These are phyloP conservation scores for Pseudonitzschia delicatissima DNA, from an alignment of 108 stramenopile genomes.

Conservation along the genomic window DNA sequence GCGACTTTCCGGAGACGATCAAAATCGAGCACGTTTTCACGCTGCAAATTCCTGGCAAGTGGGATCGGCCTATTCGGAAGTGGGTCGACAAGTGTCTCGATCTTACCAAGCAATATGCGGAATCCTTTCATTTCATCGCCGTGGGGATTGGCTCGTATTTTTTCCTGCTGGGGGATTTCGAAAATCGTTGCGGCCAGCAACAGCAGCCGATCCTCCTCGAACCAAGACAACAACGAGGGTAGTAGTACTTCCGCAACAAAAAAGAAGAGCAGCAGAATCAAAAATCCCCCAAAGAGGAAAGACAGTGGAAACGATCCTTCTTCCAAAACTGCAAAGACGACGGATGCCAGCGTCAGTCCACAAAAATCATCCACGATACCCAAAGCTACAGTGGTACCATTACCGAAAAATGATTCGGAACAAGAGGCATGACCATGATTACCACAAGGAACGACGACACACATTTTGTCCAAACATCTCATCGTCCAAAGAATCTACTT, in stretches of 20 bases:
- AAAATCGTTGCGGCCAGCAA: slow-evolving; percentile 6
- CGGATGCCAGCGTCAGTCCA: too few relatives aligned
- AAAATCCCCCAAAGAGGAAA: background rate
- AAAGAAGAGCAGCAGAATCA: slow-evolving; percentile 2
- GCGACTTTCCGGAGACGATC: slow-evolving; percentile 3
- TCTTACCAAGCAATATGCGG: background rate
- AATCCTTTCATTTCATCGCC: slow-evolving; percentile 5
- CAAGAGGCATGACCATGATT: too few relatives aligned
- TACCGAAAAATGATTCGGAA: too few relatives aligned
- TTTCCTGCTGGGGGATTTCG: slow-evolving; percentile 9
- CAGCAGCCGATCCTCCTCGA: too few relatives aligned
- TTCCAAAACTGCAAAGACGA: background rate
- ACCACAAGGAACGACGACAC: too few relatives aligned
- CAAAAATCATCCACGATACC: too few relatives aligned
- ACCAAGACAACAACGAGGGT: background rate
- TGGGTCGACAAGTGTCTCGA: slow-evolving; percentile 1
- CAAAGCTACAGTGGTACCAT: too few relatives aligned
- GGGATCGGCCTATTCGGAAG: slow-evolving; percentile 4
- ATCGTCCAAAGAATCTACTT: too few relatives aligned
- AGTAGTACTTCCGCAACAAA: too few relatives aligned
- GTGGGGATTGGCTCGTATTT: slow-evolving; percentile 8
- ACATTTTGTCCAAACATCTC: too few relatives aligned
- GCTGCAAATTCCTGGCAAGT: background rate
- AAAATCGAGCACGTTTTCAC: slow-evolving; percentile 14
- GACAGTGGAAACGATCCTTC: background rate